Evolutionary conservation across 1,284 basidiomycete genomes (phyloP).

Genomic region (Porogramme epimiltina): DNA sequence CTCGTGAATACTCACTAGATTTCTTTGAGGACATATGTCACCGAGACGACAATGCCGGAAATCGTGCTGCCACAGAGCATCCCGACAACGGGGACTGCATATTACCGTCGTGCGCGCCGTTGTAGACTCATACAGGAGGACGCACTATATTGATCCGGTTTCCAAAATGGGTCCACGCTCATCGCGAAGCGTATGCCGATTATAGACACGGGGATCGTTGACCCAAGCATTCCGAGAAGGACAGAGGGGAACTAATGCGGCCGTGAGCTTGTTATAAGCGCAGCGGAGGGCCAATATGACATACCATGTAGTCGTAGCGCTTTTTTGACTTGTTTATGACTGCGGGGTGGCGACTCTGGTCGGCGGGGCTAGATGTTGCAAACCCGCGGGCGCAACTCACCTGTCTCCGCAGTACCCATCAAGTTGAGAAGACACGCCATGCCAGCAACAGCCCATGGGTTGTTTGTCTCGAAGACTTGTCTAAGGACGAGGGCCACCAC

Average conservation of each 20-base stretch:
- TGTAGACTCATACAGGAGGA: neutral
- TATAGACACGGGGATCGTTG: constrained; percentile 81
- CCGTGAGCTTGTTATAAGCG: constrained; percentile 2
- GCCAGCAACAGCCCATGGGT: constrained; percentile 72
- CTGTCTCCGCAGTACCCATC: constrained; percentile 70
- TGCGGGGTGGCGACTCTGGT: constrained; percentile 9
- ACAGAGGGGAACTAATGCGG: constrained; percentile 65
- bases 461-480: constrained; percentile 73
- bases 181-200: constrained; percentile 80
- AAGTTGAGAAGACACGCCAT: constrained; percentile 74
- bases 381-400: constrained; percentile 35
- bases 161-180: constrained; percentile 78
- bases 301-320: constrained; percentile 75
- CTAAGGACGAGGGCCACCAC: constrained; percentile 72
- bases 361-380: neutral
- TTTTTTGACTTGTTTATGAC: constrained; percentile 76
- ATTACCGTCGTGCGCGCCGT: neutral
- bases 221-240: constrained; percentile 68
- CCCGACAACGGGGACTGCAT: constrained; percentile 83
- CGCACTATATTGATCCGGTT: constrained; percentile 78
- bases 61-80: constrained; percentile 86
- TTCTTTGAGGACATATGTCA: constrained; percentile 68
- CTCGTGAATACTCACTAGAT: constrained; percentile 48
- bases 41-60: constrained; percentile 69
- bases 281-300: constrained; percentile 17